A percentile compares a stretch with the other conserved stretches of the same genome.
phyloP scores from a whole-genome alignment of 2,329 filamentous ascomycete genomes.

The Ophiosphaerella narmari region DNA sequence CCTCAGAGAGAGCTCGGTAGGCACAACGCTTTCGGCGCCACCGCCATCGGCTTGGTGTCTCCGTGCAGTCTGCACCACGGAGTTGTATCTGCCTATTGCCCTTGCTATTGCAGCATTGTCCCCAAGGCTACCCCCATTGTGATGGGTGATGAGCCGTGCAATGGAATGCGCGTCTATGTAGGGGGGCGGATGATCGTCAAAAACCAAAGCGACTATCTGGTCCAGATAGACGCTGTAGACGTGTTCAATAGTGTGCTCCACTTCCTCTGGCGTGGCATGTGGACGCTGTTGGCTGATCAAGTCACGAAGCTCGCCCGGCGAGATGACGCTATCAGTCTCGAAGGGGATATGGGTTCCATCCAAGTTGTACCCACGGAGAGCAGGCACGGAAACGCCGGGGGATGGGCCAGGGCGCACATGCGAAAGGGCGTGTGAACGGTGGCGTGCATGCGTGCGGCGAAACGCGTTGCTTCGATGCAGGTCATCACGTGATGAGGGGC shows the following conservation, averaged over 20 bases:
- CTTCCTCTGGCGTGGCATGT: conserved; percentile 18
- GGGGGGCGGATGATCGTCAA: conserved; percentile 24
- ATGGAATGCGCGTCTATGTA: conserved; percentile 25
- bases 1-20: conserved; percentile 37
- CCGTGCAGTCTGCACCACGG: conserved; percentile 3
- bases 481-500: conserved; percentile 29
- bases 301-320: conserved; percentile 24
- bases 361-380: conserved; percentile 33
- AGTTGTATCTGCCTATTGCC: conserved; percentile 29
- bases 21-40: conserved; percentile 35
- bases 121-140: conserved; percentile 15
- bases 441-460: conserved; percentile 54
- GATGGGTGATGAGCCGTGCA: conserved; percentile 16
- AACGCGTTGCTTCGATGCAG: conserved; percentile 72
- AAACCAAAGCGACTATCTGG: conserved; percentile 28
- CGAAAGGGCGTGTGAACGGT: conserved; percentile 23
- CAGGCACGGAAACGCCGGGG: conserved; percentile 8
- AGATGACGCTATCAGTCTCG: conserved; percentile 26
- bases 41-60: conserved; percentile 21
- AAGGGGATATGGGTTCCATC: conserved; percentile 30
- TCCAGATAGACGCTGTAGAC: conserved; percentile 40
- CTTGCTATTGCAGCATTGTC: conserved; percentile 16
- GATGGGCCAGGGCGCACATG: too few relatives aligned
- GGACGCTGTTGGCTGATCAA: conserved; percentile 26
- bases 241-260: conserved; percentile 25